These are phyloP conservation scores for Williopsis jadinii DNA, from an alignment of 1,139 yeast genomes.

Conservation along the genomic window DNA sequence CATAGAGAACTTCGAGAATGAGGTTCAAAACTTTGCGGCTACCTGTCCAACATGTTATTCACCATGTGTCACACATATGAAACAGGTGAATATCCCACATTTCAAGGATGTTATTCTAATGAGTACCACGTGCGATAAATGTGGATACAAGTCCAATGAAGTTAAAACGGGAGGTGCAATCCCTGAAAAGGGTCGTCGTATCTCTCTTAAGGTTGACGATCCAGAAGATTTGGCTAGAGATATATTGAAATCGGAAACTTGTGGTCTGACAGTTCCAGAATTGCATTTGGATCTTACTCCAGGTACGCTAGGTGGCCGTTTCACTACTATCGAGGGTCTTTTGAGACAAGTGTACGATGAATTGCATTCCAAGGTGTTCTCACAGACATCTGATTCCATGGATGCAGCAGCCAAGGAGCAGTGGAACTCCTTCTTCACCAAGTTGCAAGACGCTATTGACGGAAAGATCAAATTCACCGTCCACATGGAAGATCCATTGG, in stretches of 20 bases:
- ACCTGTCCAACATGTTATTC: conserved; percentile 86
- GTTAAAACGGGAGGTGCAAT: conserved; percentile 98
- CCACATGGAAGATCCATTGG: conserved; percentile 88
- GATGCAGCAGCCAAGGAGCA: conserved; percentile 63
- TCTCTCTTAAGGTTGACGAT: conserved; percentile 73
- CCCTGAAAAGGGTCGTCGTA: conserved; percentile 76
- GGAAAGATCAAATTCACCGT: conserved; percentile 84
- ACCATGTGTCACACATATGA: conserved; percentile 91
- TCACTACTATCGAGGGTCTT: conserved; percentile 94
- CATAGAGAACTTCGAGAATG: conserved; percentile 78
- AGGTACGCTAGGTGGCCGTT: conserved; percentile 96
- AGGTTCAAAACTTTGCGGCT: conserved; percentile 89
- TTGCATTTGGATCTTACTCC: conserved; percentile 85
- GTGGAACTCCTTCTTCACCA: conserved; percentile 76
- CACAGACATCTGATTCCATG: conserved; percentile 90
- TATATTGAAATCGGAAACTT: conserved; percentile 89
- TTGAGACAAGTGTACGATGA: conserved; percentile 86
- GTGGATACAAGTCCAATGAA: conserved; percentile 96
- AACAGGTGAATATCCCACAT: conserved; percentile 93
- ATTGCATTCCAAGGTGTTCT: conserved; percentile 75
- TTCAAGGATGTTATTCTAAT: conserved; percentile 95
- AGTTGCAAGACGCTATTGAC: conserved; percentile 71
- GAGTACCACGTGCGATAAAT: conserved; percentile 88
- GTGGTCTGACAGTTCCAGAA: conserved; percentile 83
- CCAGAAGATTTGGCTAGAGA: conserved; percentile 94